Evolutionary conservation across 768 basidiomycete species (phyloP).

Genomic region (Naganishia vishniacii): DNA sequence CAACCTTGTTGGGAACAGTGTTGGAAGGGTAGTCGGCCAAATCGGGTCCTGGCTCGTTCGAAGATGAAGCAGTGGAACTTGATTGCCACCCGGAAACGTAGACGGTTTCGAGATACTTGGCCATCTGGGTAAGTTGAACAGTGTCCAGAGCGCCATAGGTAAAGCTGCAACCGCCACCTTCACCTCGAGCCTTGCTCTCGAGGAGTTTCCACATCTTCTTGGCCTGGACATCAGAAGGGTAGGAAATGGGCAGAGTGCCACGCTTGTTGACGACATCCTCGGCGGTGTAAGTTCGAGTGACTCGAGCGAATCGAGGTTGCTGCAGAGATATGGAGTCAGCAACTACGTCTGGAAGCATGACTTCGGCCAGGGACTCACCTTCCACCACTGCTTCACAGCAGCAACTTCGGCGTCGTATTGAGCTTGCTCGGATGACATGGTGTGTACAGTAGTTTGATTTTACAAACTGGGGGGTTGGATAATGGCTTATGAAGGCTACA

Average conservation of each 20-base stretch:
- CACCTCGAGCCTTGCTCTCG: slow-evolving; percentile 60
- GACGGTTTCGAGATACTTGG: slow-evolving; percentile 89
- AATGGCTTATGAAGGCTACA: too few species aligned
- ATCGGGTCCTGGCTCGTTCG: slow-evolving; percentile 96
- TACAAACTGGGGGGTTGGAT: not conserved
- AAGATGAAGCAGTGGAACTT: slow-evolving; percentile 85
- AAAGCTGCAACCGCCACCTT: slow-evolving; percentile 57
- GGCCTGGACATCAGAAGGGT: slow-evolving; percentile 75
- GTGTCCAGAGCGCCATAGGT: slow-evolving; percentile 99
- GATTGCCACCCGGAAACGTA: slow-evolving; percentile 88
- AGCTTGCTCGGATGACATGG: slow-evolving; percentile 49
- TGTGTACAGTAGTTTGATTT: slow-evolving; percentile 9
- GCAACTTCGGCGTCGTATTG: slow-evolving; percentile 75
- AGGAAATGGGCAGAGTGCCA: slow-evolving; percentile 75
- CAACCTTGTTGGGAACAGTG: slow-evolving; percentile 97
- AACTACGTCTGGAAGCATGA: slow-evolving; percentile 1
- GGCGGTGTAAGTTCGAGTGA: slow-evolving; percentile 87
- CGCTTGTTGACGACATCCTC: slow-evolving; percentile 89
- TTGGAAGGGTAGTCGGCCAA: slow-evolving; percentile 98
- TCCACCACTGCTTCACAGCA: slow-evolving; percentile 85
- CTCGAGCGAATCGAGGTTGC: slow-evolving; percentile 78
- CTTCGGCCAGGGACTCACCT: slow-evolving; percentile 54
- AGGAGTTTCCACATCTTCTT: slow-evolving; percentile 81
- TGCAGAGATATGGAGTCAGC: slow-evolving; percentile 44
- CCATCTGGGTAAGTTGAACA: slow-evolving; percentile 98